Base-by-base conservation (phyloP, 805 yeast species). In the Ogataea methylovora region DNA sequence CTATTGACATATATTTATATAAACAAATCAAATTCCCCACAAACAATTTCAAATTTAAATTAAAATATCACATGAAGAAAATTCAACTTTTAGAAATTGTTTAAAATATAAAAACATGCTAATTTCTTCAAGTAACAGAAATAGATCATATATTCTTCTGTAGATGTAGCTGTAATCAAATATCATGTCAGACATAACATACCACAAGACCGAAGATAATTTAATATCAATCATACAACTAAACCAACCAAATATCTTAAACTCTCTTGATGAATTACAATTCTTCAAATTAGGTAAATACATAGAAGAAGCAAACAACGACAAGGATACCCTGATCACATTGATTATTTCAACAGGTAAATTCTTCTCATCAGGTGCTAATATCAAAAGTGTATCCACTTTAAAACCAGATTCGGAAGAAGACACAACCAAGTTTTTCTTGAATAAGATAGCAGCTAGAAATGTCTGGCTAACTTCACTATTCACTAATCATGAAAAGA, bases 341-440 rank as follows among this genome's bases (percentile, higher is more conserved):
- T 60, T 83, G 32, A 56, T 86, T 32, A 78, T 75, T 49, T 68
- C 86, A 23, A 65, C 81, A 0, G 95, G 95, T 0, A 65, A 79
- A 37, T 82, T 71, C 53, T 86, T 85, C 55, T 76, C 86, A 18
- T 82, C 94, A 6, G 96, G 96, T 18, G 96, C 95, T 15, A 79
- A 85, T 51, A 72, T 83, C 33, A 66, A 53, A 24, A 14, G 38
- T 2, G 42, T 57, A n/a, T 57, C 64, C 0, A 37, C 61, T 35
- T 24, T 30, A 24, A 16, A 16, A 8, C n/a, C n/a, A 5, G 3
- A 19, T 4, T 9, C 3, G 14, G 44, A 42, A 29, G 14, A 35
- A 54, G 24, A 36, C 37, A 29, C 12, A 38, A 10, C 19, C 4
- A 26, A 47, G 27, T 48, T 42, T 18, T 54, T 47, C 24, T 41